phyloP scores from a whole-genome alignment of 345 rosid genomes.

The Linum tenue region DNA sequence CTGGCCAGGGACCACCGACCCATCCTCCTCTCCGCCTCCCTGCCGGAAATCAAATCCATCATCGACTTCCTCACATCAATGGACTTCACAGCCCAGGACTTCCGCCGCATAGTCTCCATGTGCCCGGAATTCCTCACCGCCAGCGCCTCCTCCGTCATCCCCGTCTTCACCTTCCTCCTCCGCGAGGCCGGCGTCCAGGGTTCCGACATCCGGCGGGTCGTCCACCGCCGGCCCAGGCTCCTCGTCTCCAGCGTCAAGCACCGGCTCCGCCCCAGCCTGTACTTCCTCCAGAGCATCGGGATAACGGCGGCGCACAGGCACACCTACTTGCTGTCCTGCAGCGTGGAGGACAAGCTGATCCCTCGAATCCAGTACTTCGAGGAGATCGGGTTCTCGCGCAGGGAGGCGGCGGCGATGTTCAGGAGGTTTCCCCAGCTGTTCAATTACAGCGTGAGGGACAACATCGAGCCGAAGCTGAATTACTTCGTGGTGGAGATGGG shows the following conservation, averaged over 20 bases:
- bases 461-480: conserved; percentile 57
- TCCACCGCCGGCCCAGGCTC: conserved; percentile 75
- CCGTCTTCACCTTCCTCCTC: conserved; percentile 82
- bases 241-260: conserved; percentile 52
- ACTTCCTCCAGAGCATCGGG: conserved; percentile 77
- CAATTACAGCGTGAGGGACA: conserved; percentile 55
- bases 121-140: conserved; percentile 59
- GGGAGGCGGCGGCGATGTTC: conserved; percentile 51
- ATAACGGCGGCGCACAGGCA: conserved; percentile 51
- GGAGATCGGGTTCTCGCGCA: conserved; percentile 51
- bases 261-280: conserved; percentile 62
- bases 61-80: conserved; percentile 48
- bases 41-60: conserved; percentile 47
- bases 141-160: conserved; percentile 32
- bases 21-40: conserved; percentile 38
- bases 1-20: conserved; percentile 44
- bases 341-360: conserved; percentile 61
- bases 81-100: conserved; percentile 45
- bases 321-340: conserved; percentile 67
- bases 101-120: conserved; percentile 63
- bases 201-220: conserved; percentile 41
- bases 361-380: conserved; percentile 61
- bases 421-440: conserved; percentile 74
- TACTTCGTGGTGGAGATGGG: conserved; percentile 77
- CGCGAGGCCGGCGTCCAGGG: conserved; percentile 58